Evolutionary conservation across 2,329 filamentous ascomycete species (phyloP), one percentile per base, ranked within the genome.

Genomic region (Microdochium nivale): DNA sequence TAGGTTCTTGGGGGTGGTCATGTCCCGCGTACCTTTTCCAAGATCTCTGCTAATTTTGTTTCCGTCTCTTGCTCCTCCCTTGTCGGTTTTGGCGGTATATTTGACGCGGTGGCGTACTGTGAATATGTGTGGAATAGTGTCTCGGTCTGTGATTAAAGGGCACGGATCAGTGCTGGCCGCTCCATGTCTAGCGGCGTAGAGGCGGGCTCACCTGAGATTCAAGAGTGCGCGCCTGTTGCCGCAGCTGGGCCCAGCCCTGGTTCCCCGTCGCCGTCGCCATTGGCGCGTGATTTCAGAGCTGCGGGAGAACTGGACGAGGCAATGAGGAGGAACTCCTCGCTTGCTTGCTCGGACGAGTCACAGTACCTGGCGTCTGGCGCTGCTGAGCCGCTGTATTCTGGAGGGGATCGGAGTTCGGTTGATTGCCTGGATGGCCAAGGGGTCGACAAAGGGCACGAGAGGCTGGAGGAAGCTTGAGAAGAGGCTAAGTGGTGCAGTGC

Each of bases 191-290:
- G 13, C n/a, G n/a, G 23, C 14, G 24, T 1, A n/a, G 3, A 47
- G 46, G 32, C 51, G 5, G 9, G 25, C 67, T 58, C 76, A 95
- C 92, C 80, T 97, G 92, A 55, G 86, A 89, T 70, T 99, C 94
- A 56, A 96, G 77, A 46, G 84, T 82, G 62, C 94, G 81, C 55
- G 90, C 89, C 72, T 97, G 92, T 68, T 96, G 90, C 62, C 94
- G 88, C 60, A 97, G 79, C 73, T 96, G 90, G 64, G 90, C 86
- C 94, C 94, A 99, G 72, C 90, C 86, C 56, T 80, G 77, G 56
- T 71, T 82, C 57, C 79, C 73, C 47, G 75, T 71, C 53, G 74
- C 69, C 58, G 75, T 65, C 56, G 78, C 72, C 79, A 83, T 84
- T 57, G 49, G 19, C 7, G 13, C 14, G 16, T 3, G 23, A 3